These are phyloP conservation scores for Starmerella floris DNA, from an alignment of 805 yeast genomes.

Conservation along the genomic window DNA sequence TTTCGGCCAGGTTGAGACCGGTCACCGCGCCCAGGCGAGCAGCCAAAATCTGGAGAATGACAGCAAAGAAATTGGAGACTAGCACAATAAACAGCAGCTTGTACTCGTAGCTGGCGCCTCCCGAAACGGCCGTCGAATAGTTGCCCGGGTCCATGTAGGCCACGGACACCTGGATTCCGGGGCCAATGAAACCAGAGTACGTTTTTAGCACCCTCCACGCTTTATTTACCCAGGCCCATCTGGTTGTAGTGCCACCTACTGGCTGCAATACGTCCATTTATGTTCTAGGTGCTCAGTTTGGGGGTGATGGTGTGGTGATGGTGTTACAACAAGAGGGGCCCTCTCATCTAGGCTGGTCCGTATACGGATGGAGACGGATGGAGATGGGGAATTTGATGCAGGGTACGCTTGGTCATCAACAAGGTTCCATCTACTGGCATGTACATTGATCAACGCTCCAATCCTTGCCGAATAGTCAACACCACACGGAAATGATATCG, in stretches of 20 bases:
- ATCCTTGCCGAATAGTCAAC: too few species aligned
- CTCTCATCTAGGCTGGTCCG: too few species aligned
- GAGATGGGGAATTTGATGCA: too few species aligned
- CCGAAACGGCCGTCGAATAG: conserved; percentile 76
- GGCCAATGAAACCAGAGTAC: conserved; percentile 62
- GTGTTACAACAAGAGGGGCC: too few species aligned
- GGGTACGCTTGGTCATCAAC: too few species aligned
- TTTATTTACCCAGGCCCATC: conserved; percentile 1
- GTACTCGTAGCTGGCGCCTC: conserved; percentile 71
- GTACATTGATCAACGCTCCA: too few species aligned
- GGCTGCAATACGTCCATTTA: background rate
- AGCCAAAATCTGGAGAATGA: conserved; percentile 67
- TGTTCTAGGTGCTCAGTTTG: too few species aligned
- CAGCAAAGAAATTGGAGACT: conserved; percentile 72
- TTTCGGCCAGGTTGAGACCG: conserved; percentile 76
- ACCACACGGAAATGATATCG: too few species aligned
- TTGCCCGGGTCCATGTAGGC: conserved; percentile 94
- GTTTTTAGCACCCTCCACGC: conserved; percentile 12
- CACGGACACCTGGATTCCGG: conserved; percentile 77
- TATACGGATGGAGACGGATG: too few species aligned
- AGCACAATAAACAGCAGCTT: conserved; percentile 59
- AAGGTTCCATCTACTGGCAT: too few species aligned
- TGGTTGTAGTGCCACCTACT: background rate
- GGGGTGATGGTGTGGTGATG: too few species aligned
- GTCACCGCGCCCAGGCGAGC: conserved; percentile 81